These are phyloP conservation scores for Globisporangium orthogonon DNA, from an alignment of 352 stramenopile genomes.

Conservation along the genomic window DNA sequence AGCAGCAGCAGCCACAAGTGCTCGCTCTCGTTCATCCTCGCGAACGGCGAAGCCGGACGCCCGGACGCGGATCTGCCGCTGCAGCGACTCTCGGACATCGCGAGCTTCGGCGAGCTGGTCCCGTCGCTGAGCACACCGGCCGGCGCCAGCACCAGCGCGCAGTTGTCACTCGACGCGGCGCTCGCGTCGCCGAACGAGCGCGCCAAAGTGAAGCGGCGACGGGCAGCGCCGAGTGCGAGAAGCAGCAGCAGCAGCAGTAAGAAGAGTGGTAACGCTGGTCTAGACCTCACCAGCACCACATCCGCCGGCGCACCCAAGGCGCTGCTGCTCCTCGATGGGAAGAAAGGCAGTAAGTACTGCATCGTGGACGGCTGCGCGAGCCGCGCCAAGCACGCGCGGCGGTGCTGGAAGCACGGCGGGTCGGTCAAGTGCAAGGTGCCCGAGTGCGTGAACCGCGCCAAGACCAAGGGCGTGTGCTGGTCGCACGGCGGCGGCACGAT, in stretches of 20 bases:
- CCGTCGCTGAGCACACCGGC: neutral
- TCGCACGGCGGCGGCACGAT: constrained; percentile 50
- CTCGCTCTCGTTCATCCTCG: constrained; percentile 51
- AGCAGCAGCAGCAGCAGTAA: neutral
- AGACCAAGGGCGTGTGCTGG: constrained; percentile 59
- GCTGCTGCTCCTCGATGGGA: constrained; percentile 1
- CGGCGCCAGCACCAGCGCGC: constrained; percentile 13
- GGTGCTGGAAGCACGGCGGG: constrained; percentile 51
- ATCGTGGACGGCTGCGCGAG: constrained; percentile 43
- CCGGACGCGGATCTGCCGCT: constrained; percentile 17
- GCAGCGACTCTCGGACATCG: constrained; percentile 6
- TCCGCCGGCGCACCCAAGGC: constrained; percentile 7
- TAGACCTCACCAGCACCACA: neutral
- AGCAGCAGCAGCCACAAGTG: constrained; percentile 37
- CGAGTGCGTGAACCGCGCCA: constrained; percentile 46
- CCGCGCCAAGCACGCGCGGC: constrained; percentile 41
- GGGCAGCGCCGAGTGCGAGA: neutral
- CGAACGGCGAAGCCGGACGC: constrained; percentile 16
- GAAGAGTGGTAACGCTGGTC: no score
- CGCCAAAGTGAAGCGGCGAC: constrained; percentile 8
- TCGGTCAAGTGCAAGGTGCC: constrained; percentile 54
- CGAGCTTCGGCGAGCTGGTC: neutral
- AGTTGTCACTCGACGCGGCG: neutral
- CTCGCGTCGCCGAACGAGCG: constrained; percentile 8
- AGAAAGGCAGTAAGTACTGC: constrained; percentile 57